Base-by-base conservation (phyloP, 169 alveolate species). In the Theileria orientalis region DNA sequence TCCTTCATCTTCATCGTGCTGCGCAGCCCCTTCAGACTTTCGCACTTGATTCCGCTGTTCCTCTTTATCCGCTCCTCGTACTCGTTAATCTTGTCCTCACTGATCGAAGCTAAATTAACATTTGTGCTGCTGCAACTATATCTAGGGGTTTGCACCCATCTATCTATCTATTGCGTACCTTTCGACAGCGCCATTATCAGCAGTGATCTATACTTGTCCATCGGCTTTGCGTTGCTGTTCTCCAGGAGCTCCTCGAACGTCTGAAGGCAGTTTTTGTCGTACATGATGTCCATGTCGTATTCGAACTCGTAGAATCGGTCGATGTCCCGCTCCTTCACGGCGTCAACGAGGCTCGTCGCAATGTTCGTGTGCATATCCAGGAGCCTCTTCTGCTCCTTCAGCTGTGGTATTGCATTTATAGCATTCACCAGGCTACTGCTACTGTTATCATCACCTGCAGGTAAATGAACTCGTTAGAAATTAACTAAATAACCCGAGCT, bases 351-450 rank as follows among this genome's bases (percentile, higher is more conserved):
- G 25, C 84, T 90, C 19, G 95, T 92, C 19, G 93, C 91, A 64
- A 92, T 77, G 67, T 92, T 92, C 35, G 95, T 92, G 66, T 92
- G 95, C 83, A 88, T 90, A 57, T 92, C 95, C 63, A 92, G 54
- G 6, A 88, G 51, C 25, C 95, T 66, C 74, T 92, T 92, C 83
- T 92, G 92, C 83, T 92, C 94, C 21, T 93, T 87, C 88, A 92
- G 86, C 57, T 92, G 94, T 14, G 95, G 95, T 19, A 92, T 68
- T 30, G 94, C 91, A 25, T 92, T 89, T 82, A 92, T 87, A 29
- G 95, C 95, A n/a, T 67, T 76, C 76, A 84, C 90, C 41, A 88
- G 59, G 41, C 90, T 87, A 0, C 90, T 90, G 6, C 91, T 78
- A 27, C 74, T 63, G 30, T 82, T 75, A 62, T 68, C 83, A 46